phyloP scores from a whole-genome alignment of 176 grass and related monocot species.

The Aegilops tauschii region DNA sequence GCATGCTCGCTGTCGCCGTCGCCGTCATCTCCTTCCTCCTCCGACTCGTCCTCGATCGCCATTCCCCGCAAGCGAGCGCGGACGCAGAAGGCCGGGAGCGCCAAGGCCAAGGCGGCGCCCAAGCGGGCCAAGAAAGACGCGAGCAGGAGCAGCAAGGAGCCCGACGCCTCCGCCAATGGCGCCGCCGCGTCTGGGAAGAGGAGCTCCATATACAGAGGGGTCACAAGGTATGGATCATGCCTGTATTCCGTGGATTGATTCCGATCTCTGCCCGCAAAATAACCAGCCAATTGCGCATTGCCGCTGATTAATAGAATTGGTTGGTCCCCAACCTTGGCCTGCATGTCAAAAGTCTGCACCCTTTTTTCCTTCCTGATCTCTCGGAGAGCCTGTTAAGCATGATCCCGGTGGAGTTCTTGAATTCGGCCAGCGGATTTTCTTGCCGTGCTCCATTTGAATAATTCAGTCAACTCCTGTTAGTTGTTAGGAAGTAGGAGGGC shows the following conservation, averaged over 20 bases:
- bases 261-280: neutral
- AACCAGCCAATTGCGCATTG: conserved; percentile 6
- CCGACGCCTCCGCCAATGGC: conserved; percentile 23
- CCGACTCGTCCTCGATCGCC: conserved; percentile 21
- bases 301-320: neutral
- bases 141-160: conserved; percentile 8
- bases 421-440: neutral
- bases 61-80: conserved; percentile 5
- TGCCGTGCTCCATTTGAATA: neutral
- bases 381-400: neutral
- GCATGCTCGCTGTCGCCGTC: neutral
- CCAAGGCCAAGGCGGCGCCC: conserved; percentile 28
- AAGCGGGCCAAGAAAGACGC: conserved; percentile 51
- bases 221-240: conserved; percentile 66
- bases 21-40: conserved; percentile 40
- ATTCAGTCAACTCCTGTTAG: conserved; percentile 15
- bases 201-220: conserved; percentile 86
- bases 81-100: conserved; percentile 6
- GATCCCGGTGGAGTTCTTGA: conserved; percentile 13
- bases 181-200: conserved; percentile 52
- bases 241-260: neutral
- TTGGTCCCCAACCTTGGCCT: neutral
- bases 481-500: conserved; percentile 36
- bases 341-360: neutral
- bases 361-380: neutral